Percentiles rank a stretch among this genome's conserved stretches.
These are phyloP conservation scores for Emmonsia crescens DNA, from an alignment of 2,329 filamentous ascomycete genomes.

Conservation along the genomic window DNA sequence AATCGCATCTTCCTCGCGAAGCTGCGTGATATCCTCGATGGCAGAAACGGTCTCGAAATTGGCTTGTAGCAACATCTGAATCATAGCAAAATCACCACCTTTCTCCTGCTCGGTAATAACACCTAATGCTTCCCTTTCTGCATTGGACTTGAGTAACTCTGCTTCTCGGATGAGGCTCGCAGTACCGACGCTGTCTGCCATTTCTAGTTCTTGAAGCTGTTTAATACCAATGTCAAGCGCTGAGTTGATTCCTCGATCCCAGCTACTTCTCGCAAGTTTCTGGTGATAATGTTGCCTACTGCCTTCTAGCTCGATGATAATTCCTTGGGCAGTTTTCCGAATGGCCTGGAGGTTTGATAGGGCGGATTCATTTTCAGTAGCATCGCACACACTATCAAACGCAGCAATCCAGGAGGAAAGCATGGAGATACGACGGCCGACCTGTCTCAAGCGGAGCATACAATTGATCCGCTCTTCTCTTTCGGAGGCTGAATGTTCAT, in stretches of 20 bases:
- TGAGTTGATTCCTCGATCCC: conserved; percentile 79
- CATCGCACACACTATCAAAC: conserved; percentile 73
- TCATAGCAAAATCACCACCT: conserved; percentile 60
- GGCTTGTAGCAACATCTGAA: conserved; percentile 75
- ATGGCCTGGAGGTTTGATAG: conserved; percentile 61
- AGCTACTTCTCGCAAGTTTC: conserved; percentile 65
- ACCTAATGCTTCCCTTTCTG: conserved; percentile 65
- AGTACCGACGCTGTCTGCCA: conserved; percentile 55
- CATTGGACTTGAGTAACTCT: conserved; percentile 72
- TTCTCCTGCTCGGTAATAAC: conserved; percentile 78
- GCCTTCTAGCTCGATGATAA: conserved; percentile 77
- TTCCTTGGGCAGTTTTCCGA: conserved; percentile 78
- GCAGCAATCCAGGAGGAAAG: conserved; percentile 89
- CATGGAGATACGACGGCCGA: conserved; percentile 74
- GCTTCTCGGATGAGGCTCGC: conserved; percentile 67
- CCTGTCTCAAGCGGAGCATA: conserved; percentile 71
- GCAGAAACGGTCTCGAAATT: conserved; percentile 87
- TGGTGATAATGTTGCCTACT: conserved; percentile 88
- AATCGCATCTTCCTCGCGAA: conserved; percentile 76
- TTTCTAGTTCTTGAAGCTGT: conserved; percentile 63
- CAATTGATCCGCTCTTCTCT: conserved; percentile 66
- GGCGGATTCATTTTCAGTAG: conserved; percentile 54
- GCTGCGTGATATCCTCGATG: conserved; percentile 66
- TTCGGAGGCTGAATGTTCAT: conserved; percentile 67
- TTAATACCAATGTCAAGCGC: conserved; percentile 75